phyloP scores from a whole-genome alignment of 2,329 filamentous ascomycete genomes.

The Aureobasidium sp. region DNA sequence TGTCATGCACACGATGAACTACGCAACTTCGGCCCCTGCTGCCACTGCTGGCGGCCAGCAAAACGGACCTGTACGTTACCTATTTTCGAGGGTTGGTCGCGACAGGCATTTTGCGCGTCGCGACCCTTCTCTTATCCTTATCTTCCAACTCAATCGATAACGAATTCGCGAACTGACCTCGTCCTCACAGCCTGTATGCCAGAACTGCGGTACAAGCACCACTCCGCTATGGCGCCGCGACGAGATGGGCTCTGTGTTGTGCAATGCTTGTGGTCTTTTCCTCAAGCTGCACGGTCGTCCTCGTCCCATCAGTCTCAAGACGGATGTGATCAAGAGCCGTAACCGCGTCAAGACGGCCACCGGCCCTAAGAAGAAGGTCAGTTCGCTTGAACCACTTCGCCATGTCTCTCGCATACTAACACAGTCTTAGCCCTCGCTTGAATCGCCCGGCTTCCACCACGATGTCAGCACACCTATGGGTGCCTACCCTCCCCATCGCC shows the following conservation, averaged over 20 bases:
- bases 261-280: slow-evolving; percentile 97
- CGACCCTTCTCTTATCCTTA: slow-evolving; percentile 19
- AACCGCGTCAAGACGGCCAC: slow-evolving; percentile 91
- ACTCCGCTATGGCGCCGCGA: slow-evolving; percentile 97
- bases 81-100: neutral
- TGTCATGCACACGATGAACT: slow-evolving; percentile 49
- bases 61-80: slow-evolving; percentile 48
- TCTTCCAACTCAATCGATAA: slow-evolving; percentile 22
- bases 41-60: slow-evolving; percentile 58
- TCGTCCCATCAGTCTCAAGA: slow-evolving; percentile 93
- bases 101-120: neutral
- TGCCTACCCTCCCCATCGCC: slow-evolving; percentile 19
- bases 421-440: slow-evolving; percentile 35
- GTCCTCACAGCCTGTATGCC: slow-evolving; percentile 74
- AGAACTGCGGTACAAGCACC: slow-evolving; percentile 92
- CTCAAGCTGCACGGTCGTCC: slow-evolving; percentile 92
- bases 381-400: neutral
- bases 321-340: slow-evolving; percentile 98
- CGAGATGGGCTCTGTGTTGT: slow-evolving; percentile 89
- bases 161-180: neutral
- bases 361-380: slow-evolving; percentile 57
- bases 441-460: slow-evolving; percentile 47
- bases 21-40: slow-evolving; percentile 57
- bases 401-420: slow-evolving; percentile 2
- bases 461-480: slow-evolving; percentile 42